Conservation (phyloP, 2,329 filamentous ascomycete genomes). For the Cladosporium oxysporum region DNA sequence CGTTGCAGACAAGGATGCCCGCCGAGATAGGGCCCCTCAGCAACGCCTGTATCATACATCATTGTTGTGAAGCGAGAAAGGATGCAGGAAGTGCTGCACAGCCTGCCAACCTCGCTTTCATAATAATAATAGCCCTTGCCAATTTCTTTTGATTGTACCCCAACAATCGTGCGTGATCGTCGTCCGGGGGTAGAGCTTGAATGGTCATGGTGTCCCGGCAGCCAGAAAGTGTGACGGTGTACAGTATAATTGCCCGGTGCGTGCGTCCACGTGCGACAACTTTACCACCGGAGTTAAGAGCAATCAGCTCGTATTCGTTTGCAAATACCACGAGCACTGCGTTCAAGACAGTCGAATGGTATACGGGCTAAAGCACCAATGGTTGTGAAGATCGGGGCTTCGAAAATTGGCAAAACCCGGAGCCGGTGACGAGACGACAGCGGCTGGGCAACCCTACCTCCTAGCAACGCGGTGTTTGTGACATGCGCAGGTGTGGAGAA, state of each 20-base stretch:
- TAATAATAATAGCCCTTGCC: not conserved
- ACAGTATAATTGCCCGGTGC: not conserved
- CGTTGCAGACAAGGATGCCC: not conserved
- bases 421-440: not conserved
- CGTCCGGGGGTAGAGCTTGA: not conserved
- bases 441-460: not conserved
- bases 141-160: not conserved
- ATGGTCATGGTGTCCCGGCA: not conserved
- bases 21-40: constrained; percentile 2
- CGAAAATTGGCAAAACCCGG: not conserved
- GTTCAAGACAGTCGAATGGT: not conserved
- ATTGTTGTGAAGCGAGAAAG: not conserved
- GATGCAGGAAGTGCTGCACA: not conserved
- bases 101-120: constrained; percentile 2
- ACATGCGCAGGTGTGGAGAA: not conserved
- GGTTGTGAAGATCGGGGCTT: not conserved
- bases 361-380: not conserved
- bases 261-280: not conserved
- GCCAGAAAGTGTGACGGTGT: not conserved
- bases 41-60: not conserved
- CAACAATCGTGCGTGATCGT: not conserved
- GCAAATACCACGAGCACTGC: not conserved
- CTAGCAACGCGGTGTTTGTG: not conserved
- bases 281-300: not conserved
- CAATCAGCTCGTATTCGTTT: not conserved